Evolutionary conservation across 306 rosid genomes (phyloP), one percentile per base, ranked within the genome.

Genomic region (Lathyrus oleraceus): DNA sequence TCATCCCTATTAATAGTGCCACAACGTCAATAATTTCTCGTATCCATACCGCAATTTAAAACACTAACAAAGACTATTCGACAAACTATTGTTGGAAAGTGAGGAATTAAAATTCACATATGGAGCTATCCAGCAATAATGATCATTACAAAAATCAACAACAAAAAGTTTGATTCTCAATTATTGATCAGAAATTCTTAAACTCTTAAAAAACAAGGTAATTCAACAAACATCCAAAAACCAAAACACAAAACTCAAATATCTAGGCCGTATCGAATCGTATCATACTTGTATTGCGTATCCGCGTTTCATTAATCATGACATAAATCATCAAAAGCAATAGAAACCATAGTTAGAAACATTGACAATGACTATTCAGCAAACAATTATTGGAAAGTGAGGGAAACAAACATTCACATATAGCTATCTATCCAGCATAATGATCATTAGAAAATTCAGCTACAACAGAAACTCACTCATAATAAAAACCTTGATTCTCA

Each of bases 1-100:
- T 95, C 99, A 58, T 95, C 86, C 85, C 99, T 95, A 63, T 14
- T 57, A 78, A 69, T 2, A 65, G 8, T 15, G 65, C 30, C 56
- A 57, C 48, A 70, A 78, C 71, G 40, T 69, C 4, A 58, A 16
- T 68, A 65, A 35, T 6, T 6, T 6, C 10, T 35, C 10, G 39
- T 35, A 35, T 35, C 39, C 39, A 6, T 35, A 6, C 36, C 36
- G 8, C 36, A 35, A 35, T 35, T 35, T 2, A 35, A 35, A 35
- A 7, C 39, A 35, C 10, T 7, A 2, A 35, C 38, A 35, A 35
- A 6, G 10, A 35, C 39, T 35, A 35, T 2, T 7, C 39, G 1
- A 35, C 39, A 35, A 35, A 35, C 39, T 7, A 35, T 35, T 35
- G 39, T 6, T 35, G 39, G 39, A 35, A 35, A 35, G 39, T 35